Evolutionary conservation across 352 stramenopile genomes (phyloP).

Genomic region (Globisporangium acanthophoron): DNA sequence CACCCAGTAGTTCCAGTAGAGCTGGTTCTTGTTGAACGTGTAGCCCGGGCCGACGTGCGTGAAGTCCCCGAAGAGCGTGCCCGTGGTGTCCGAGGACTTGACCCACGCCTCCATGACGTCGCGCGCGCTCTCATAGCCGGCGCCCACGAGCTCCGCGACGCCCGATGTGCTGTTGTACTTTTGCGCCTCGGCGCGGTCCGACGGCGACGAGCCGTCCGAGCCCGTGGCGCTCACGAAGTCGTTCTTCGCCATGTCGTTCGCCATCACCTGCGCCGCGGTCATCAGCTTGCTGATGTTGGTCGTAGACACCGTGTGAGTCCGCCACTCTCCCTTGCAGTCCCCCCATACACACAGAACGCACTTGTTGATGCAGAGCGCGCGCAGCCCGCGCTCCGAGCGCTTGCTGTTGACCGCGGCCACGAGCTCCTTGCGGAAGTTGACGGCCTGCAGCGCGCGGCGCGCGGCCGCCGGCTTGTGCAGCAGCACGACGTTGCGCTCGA

Average conservation of each 20-base stretch:
- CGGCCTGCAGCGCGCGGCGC: constrained; percentile 20
- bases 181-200: constrained; percentile 18
- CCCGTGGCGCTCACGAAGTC: constrained; percentile 19
- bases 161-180: constrained; percentile 25
- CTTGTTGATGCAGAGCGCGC: constrained; percentile 35
- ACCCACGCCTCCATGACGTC: constrained; percentile 25
- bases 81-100: constrained; percentile 15
- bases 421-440: constrained; percentile 42
- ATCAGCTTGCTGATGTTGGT: constrained; percentile 19
- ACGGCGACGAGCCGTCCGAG: constrained; percentile 20
- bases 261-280: constrained; percentile 22
- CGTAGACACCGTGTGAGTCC: background rate
- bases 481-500: constrained; percentile 6
- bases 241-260: constrained; percentile 26
- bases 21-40: constrained; percentile 23
- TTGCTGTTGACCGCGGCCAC: constrained; percentile 30
- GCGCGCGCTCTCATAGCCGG: constrained; percentile 19
- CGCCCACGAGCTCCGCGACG: constrained; percentile 24
- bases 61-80: constrained; percentile 21
- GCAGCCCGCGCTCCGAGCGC: constrained; percentile 26
- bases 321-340: background rate
- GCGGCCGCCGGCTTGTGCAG: constrained; percentile 4
- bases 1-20: constrained; percentile 28
- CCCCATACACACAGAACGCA: constrained; percentile 1
- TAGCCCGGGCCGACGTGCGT: constrained; percentile 25